These are phyloP conservation scores for Urostyla sp. DNA, from an alignment of 73 alveolate species.

Conservation along the genomic window DNA sequence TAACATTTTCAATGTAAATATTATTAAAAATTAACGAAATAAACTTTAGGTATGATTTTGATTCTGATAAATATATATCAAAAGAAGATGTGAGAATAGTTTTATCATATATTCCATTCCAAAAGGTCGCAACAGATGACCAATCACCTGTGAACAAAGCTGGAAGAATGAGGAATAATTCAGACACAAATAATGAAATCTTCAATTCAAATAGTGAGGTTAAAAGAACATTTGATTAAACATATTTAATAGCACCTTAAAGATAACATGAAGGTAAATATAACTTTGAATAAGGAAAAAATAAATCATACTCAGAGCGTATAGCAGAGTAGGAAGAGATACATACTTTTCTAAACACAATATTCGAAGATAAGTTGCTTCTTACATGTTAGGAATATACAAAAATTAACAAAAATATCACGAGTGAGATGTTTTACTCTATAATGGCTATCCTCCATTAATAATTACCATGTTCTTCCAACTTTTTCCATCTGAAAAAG, in stretches of 20 bases:
- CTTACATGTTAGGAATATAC: slow-evolving; percentile 11
- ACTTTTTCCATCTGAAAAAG: slow-evolving; percentile 42
- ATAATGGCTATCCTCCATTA: slow-evolving; percentile 43
- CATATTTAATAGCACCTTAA: no score
- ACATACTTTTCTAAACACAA: not conserved
- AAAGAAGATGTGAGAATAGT: slow-evolving; percentile 60
- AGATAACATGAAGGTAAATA: slow-evolving; percentile 35
- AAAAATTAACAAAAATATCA: slow-evolving; percentile 21
- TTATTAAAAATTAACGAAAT: no score
- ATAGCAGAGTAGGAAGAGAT: slow-evolving; percentile 35
- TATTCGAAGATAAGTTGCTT: slow-evolving; percentile 17
- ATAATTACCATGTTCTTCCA: slow-evolving; percentile 34
- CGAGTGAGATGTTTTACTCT: slow-evolving; percentile 48
- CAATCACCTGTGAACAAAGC: no score
- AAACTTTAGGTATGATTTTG: slow-evolving; percentile 58
- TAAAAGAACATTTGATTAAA: no score
- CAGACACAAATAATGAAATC: no score
- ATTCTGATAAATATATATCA: slow-evolving; percentile 37
- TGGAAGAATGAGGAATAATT: no score
- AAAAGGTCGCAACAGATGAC: not conserved
- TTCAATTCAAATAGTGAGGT: no score
- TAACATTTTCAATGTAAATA: slow-evolving; percentile 47
- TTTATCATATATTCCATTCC: slow-evolving; percentile 49
- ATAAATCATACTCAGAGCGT: slow-evolving; percentile 34
- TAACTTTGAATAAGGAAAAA: slow-evolving; percentile 37